Evolutionary conservation across 306 rosid genomes (phyloP).

Genomic region (Lathyrus tuberosus): DNA sequence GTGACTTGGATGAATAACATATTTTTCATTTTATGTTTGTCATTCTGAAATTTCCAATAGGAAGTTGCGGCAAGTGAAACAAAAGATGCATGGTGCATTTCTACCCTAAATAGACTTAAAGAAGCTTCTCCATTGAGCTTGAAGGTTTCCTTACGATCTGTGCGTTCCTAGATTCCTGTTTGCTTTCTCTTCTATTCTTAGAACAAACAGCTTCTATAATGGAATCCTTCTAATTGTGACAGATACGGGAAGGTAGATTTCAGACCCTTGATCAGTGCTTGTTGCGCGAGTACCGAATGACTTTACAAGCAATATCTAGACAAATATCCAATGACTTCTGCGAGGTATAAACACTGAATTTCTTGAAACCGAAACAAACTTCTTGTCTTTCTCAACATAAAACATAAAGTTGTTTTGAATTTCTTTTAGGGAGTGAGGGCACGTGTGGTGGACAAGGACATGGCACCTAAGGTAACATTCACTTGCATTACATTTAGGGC

Average conservation of each 20-base stretch:
- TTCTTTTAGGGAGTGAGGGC: slow-evolving; percentile 81
- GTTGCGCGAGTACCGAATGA: slow-evolving; percentile 81
- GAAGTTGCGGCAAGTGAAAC: slow-evolving; percentile 68
- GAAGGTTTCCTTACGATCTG: slow-evolving; percentile 91
- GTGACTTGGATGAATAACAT: slow-evolving; percentile 6
- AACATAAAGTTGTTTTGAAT: slow-evolving; percentile 39
- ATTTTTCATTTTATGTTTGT: slow-evolving; percentile 7
- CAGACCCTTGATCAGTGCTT: slow-evolving; percentile 88
- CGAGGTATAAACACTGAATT: slow-evolving; percentile 58
- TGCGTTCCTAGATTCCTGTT: slow-evolving; percentile 45
- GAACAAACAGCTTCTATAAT: no score
- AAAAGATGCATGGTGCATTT: slow-evolving; percentile 73
- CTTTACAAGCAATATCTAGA: slow-evolving; percentile 63
- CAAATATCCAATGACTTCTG: slow-evolving; percentile 72
- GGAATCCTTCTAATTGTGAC: slow-evolving; percentile 36
- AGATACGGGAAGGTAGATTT: slow-evolving; percentile 86
- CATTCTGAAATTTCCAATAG: slow-evolving; percentile 44
- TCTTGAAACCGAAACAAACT: slow-evolving; percentile 17
- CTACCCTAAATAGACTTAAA: slow-evolving; percentile 69
- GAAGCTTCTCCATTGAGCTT: slow-evolving; percentile 90
- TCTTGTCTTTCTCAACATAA: slow-evolving; percentile 3
- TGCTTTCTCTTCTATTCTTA: slow-evolving; percentile 10
- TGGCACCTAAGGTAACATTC: slow-evolving; percentile 73
- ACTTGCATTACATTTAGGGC: neutral
- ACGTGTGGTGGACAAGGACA: slow-evolving; percentile 79